Evolutionary conservation across 768 basidiomycete genomes (phyloP).

Genomic region (Tylopilus plumbeoviolaceoides): DNA sequence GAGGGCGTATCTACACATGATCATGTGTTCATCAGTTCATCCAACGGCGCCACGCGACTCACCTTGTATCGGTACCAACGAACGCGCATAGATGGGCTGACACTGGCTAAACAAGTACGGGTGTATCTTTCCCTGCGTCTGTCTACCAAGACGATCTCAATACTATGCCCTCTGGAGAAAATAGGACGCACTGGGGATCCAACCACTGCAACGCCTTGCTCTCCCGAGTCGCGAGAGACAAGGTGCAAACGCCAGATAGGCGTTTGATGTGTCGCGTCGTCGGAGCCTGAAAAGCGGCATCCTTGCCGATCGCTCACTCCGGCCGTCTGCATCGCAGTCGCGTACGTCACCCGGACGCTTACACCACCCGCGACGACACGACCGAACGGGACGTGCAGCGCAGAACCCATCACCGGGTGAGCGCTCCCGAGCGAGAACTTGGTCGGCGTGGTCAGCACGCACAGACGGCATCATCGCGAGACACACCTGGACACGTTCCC

Average conservation of each 20-base stretch:
- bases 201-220: not conserved
- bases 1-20: not conserved
- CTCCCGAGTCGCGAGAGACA: no score
- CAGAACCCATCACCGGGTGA: not conserved
- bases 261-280: no score
- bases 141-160: not conserved
- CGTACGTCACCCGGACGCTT: not conserved
- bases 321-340: no score
- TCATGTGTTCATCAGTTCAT: not conserved
- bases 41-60: not conserved
- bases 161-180: no score
- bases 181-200: not conserved
- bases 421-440: not conserved
- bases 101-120: not conserved
- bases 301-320: no score
- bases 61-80: not conserved
- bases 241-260: no score
- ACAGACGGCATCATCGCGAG: no score
- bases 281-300: no score
- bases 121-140: no score
- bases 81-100: not conserved
- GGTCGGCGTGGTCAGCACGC: no score
- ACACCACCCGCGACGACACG: not conserved
- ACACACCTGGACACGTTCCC: no score
- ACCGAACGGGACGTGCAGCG: not conserved